phyloP scores from a whole-genome alignment of 139 green algal genomes.

The Microglena sp. region DNA sequence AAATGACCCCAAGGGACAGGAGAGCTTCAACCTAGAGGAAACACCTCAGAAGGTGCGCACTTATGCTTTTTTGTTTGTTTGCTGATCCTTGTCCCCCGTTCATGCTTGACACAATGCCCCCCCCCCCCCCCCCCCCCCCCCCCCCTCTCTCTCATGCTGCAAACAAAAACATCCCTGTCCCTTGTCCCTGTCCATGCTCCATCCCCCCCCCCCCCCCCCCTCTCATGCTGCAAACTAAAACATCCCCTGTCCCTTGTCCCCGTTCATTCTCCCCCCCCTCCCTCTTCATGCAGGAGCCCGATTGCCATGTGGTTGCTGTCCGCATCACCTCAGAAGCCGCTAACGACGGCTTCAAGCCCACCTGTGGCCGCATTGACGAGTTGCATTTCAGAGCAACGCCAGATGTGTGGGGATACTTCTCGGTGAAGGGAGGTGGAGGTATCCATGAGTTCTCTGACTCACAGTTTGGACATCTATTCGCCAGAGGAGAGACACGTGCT shows the following conservation, averaged over 20 bases:
- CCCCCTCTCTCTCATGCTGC: no score
- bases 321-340: slow-evolving; percentile 92
- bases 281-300: slow-evolving; percentile 11
- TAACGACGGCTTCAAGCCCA: slow-evolving; percentile 95
- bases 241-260: background rate
- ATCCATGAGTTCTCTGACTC: slow-evolving; percentile 98
- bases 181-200: no score
- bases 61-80: no score
- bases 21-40: slow-evolving; percentile 70
- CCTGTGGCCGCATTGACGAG: slow-evolving; percentile 84
- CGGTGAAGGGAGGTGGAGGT: slow-evolving; percentile 78
- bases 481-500: slow-evolving; percentile 67
- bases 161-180: no score
- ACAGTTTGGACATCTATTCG: slow-evolving; percentile 97
- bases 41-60: slow-evolving; percentile 17
- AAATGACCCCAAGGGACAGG: slow-evolving; percentile 14
- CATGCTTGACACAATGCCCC: no score
- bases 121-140: no score
- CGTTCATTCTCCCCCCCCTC: background rate
- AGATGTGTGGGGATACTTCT: slow-evolving; percentile 98
- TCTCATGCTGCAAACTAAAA: background rate
- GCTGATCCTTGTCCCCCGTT: no score
- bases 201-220: no score
- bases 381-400: slow-evolving; percentile 64
- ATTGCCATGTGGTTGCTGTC: slow-evolving; percentile 74